phyloP scores from a whole-genome alignment of 345 rosid species.

The Hibiscus tridactylites region DNA sequence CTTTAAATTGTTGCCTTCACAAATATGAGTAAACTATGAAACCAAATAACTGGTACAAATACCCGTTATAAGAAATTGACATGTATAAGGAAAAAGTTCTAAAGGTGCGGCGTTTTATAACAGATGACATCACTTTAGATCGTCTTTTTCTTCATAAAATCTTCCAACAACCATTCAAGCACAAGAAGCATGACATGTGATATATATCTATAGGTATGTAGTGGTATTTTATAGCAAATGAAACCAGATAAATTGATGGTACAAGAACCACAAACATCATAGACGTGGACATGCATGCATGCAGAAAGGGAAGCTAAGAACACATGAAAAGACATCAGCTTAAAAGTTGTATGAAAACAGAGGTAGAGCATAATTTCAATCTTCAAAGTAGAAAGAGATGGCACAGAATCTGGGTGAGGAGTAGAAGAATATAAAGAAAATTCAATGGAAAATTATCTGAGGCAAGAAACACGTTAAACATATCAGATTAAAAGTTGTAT shows the following conservation, averaged over 20 bases:
- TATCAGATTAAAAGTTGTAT: background rate
- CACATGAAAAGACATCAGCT: background rate
- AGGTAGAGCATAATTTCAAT: background rate
- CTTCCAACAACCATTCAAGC: background rate
- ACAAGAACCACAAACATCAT: background rate
- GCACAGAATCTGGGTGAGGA: background rate
- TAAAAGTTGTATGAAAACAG: background rate
- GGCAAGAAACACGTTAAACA: background rate
- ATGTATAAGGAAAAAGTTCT: background rate
- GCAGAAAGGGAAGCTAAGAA: background rate
- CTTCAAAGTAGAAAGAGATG: background rate
- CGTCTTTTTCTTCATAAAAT: background rate
- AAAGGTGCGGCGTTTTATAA: background rate
- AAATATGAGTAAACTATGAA: background rate
- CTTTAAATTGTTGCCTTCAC: background rate
- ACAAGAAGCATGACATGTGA: background rate
- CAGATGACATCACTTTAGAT: no score
- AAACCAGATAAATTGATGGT: background rate
- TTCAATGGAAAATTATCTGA: background rate
- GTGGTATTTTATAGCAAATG: background rate
- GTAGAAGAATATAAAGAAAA: background rate
- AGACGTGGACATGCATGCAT: background rate
- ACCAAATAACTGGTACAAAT: background rate
- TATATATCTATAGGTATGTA: background rate
- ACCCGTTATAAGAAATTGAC: background rate